Evolutionary conservation across 345 rosid species (phyloP).

Genomic region (Acer campestre): DNA sequence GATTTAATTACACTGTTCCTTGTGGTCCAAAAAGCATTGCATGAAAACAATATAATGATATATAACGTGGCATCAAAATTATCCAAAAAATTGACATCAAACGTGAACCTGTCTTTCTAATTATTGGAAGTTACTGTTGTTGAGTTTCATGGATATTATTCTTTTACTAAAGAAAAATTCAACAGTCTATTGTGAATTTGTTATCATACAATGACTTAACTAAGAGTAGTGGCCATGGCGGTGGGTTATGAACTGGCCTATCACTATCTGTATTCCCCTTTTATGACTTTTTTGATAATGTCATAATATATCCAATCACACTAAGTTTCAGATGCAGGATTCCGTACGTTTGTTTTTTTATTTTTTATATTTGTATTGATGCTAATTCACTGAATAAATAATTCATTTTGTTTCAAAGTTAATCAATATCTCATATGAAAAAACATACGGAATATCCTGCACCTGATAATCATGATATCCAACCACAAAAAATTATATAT

Average conservation of each 20-base stretch:
- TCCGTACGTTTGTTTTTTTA: too few species aligned
- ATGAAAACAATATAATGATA: neutral
- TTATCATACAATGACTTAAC: neutral
- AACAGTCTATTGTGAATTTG: neutral
- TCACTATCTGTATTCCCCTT: too few species aligned
- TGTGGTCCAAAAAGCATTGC: neutral
- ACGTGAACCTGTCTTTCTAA: slow-evolving; percentile 2
- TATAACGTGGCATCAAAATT: neutral
- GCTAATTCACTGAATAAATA: too few species aligned
- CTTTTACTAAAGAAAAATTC: neutral
- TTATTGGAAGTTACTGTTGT: slow-evolving; percentile 18
- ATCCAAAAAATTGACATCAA: neutral
- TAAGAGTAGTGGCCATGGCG: neutral
- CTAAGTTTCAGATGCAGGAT: too few species aligned
- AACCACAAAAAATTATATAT: neutral
- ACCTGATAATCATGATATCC: too few species aligned
- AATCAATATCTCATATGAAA: too few species aligned
- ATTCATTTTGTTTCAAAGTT: too few species aligned
- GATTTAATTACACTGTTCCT: neutral
- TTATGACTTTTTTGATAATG: neutral
- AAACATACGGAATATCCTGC: too few species aligned
- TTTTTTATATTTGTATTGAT: too few species aligned
- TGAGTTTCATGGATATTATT: neutral
- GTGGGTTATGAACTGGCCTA: too few species aligned
- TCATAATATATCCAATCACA: neutral